These are phyloP conservation scores for Rhodotorula sphaerocarpa DNA, from an alignment of 768 basidiomycete species.

Conservation along the genomic window DNA sequence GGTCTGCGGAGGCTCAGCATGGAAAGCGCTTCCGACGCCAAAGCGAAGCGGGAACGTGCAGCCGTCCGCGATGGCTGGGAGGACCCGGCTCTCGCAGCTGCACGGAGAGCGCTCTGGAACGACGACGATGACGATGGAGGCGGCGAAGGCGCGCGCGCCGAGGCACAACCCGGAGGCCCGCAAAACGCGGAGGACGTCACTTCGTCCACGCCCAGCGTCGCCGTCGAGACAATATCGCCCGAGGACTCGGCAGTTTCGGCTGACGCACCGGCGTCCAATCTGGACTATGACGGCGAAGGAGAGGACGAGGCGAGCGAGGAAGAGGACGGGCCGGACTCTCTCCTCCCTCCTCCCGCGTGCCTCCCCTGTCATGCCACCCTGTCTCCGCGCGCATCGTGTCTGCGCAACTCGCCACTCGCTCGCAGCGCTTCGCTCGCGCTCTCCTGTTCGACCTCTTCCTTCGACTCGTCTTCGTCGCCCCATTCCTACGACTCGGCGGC, in stretches of 20 bases:
- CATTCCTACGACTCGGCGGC: not conserved
- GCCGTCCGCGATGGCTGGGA: constrained; percentile 16
- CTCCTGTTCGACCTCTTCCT: not conserved
- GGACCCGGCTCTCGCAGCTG: constrained; percentile 27
- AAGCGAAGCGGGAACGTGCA: constrained; percentile 8
- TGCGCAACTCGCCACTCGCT: constrained; percentile 12
- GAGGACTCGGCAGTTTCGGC: too few species aligned
- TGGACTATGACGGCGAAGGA: not conserved
- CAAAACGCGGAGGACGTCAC: too few species aligned
- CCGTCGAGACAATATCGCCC: too few species aligned
- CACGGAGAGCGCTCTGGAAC: constrained; percentile 22
- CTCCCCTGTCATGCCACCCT: constrained; percentile 2
- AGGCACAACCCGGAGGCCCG: too few species aligned
- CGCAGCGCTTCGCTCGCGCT: not conserved
- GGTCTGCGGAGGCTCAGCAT: constrained; percentile 1
- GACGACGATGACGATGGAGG: not conserved
- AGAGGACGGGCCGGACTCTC: too few species aligned
- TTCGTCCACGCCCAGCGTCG: too few species aligned
- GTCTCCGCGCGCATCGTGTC: constrained; percentile 17
- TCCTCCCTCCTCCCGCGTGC: not conserved
- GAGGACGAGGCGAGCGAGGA: not conserved
- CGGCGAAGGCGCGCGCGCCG: too few species aligned
- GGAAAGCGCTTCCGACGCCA: constrained; percentile 2
- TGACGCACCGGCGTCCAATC: too few species aligned
- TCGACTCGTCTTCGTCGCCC: not conserved